Percentiles rank a stretch among this genome's conserved stretches.
Evolutionary conservation across 208 protist genomes (phyloP).

Genomic region (Leishmania tropica): DNA sequence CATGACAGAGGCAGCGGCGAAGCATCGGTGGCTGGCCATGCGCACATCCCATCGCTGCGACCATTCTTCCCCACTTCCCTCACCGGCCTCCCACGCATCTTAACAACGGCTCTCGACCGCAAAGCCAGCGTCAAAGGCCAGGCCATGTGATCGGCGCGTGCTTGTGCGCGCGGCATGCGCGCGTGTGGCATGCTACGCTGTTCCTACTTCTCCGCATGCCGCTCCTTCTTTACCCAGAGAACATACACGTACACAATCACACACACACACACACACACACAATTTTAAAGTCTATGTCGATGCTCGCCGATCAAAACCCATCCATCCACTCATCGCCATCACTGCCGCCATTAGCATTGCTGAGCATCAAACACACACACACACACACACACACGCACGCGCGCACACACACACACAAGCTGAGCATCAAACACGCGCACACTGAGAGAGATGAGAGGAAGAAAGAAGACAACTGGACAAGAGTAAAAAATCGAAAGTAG

Average conservation of each 20-base stretch:
- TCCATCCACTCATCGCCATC: neutral
- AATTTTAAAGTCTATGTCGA: neutral
- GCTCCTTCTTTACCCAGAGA: neutral
- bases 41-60: neutral
- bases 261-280: neutral
- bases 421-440: neutral
- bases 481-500: neutral
- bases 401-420: no score
- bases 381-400: no score
- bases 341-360: neutral
- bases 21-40: neutral
- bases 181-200: neutral
- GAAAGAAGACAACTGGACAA: neutral
- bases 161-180: neutral
- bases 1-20: neutral
- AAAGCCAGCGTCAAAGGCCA: neutral
- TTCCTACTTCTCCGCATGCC: neutral
- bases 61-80: neutral
- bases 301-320: neutral
- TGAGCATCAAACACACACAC: neutral
- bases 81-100: neutral
- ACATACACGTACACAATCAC: neutral
- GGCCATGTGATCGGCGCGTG: neutral
- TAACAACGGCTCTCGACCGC: neutral
- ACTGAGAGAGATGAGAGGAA: neutral